Evolutionary conservation across 768 basidiomycete genomes (phyloP).

Genomic region (Suillus subaureus): DNA sequence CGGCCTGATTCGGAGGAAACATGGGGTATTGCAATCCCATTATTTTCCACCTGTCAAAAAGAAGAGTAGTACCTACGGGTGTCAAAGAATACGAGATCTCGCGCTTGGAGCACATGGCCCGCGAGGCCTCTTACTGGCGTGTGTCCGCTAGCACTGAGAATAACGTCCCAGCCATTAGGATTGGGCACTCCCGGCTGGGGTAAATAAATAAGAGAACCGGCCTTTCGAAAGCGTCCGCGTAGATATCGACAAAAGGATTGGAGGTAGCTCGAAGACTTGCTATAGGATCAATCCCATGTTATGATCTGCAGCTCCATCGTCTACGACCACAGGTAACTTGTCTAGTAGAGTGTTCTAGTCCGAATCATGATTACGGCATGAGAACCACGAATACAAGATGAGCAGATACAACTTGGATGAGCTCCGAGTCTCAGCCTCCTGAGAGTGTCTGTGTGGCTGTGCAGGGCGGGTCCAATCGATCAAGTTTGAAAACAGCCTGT

Average conservation of each 20-base stretch:
- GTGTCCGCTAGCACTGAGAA: slow-evolving; percentile 26
- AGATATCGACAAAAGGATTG: slow-evolving; percentile 14
- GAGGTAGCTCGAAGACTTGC: slow-evolving; percentile 14
- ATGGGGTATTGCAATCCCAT: slow-evolving; percentile 23
- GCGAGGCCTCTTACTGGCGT: slow-evolving; percentile 21
- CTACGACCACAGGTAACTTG: slow-evolving; percentile 14
- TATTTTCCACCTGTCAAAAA: slow-evolving; percentile 18
- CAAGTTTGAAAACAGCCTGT: too few relatives aligned
- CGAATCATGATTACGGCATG: too few relatives aligned
- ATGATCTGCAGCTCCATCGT: slow-evolving; percentile 21
- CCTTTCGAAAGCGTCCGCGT: slow-evolving; percentile 15
- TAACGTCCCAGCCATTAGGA: slow-evolving; percentile 23
- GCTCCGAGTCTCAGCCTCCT: too few relatives aligned
- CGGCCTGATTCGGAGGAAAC: slow-evolving; percentile 23
- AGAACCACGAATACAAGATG: too few relatives aligned
- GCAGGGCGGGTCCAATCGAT: background rate
- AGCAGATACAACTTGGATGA: too few relatives aligned
- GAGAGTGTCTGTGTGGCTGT: slow-evolving; percentile 2
- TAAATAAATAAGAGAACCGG: slow-evolving; percentile 27
- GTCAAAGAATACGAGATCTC: background rate
- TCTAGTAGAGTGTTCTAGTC: background rate
- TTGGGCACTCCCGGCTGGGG: slow-evolving; percentile 14
- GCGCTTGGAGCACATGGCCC: background rate
- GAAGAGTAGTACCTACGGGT: slow-evolving; percentile 20
- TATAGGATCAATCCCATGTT: slow-evolving; percentile 1